These are phyloP conservation scores for Blastocystis sp. DNA, from an alignment of 352 stramenopile genomes.

Conservation along the genomic window DNA sequence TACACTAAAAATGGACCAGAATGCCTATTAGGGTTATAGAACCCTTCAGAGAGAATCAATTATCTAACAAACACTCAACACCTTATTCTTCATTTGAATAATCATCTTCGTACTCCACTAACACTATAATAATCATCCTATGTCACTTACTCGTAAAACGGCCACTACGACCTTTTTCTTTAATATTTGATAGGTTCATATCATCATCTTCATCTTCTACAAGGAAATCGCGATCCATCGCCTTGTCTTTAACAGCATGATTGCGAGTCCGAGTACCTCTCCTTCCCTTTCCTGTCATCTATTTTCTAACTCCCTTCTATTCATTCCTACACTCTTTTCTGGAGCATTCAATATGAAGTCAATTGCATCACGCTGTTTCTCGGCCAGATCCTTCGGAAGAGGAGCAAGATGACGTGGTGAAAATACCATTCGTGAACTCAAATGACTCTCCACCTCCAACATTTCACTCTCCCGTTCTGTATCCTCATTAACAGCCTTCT, in stretches of 20 bases:
- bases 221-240: slow-evolving; percentile 29
- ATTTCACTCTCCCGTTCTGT: not conserved
- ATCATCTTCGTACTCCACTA: slow-evolving; percentile 34
- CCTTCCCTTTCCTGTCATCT: not conserved
- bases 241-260: slow-evolving; percentile 28
- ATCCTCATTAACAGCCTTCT: slow-evolving; percentile 38
- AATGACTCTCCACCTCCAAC: slow-evolving; percentile 22
- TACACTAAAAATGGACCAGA: no score
- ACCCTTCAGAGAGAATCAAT: not conserved
- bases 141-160: not conserved
- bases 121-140: not conserved
- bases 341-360: slow-evolving; percentile 38
- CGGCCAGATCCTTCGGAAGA: slow-evolving; percentile 17
- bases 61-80: not conserved
- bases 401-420: not conserved
- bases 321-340: not conserved
- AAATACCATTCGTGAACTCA: slow-evolving; percentile 19
- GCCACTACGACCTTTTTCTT: slow-evolving; percentile 11
- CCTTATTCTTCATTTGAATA: not conserved
- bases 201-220: slow-evolving; percentile 51
- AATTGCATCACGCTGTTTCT: not conserved
- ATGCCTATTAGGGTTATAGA: no score
- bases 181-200: slow-evolving; percentile 50
- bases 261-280: slow-evolving; percentile 16
- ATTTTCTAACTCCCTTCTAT: not conserved